A percentile compares a stretch with the other conserved stretches of the same genome.
These are phyloP conservation scores for Aspergillus floridensis DNA, from an alignment of 2,329 filamentous ascomycete genomes.

Conservation along the genomic window DNA sequence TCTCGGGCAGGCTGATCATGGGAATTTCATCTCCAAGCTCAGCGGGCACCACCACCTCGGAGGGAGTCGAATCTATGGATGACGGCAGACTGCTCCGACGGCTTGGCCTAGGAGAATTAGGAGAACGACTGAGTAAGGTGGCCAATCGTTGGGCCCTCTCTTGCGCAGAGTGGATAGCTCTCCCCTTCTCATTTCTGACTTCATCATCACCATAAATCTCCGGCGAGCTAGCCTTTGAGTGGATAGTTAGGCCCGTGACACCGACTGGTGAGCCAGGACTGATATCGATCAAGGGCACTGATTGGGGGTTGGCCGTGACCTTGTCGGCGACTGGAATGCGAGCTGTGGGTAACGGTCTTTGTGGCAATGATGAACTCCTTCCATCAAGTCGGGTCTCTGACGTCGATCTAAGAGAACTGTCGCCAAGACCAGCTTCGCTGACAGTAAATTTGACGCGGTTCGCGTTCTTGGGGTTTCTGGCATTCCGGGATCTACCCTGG, in stretches of 20 bases:
- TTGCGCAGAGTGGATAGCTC: conserved; percentile 34
- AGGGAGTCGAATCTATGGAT: conserved; percentile 31
- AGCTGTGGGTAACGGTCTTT: conserved; percentile 34
- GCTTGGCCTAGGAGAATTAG: conserved; percentile 31
- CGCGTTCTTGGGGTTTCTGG: conserved; percentile 35
- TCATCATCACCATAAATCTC: conserved; percentile 25
- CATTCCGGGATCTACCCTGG: conserved; percentile 38
- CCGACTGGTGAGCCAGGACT: conserved; percentile 28
- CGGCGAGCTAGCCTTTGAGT: conserved; percentile 24
- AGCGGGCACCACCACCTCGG: conserved; percentile 24
- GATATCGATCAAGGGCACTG: conserved; percentile 25
- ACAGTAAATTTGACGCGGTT: conserved; percentile 37
- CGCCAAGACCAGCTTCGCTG: conserved; percentile 22
- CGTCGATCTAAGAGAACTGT: conserved; percentile 22
- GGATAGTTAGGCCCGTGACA: conserved; percentile 29
- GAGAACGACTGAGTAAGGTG: conserved; percentile 32
- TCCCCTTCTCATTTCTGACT: conserved; percentile 36
- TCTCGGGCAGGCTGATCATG: conserved; percentile 35
- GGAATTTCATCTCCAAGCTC: conserved; percentile 37
- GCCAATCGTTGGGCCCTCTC: conserved; percentile 35
- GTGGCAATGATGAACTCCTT: conserved; percentile 31
- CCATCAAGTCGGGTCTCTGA: conserved; percentile 29
- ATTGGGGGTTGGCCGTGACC: conserved; percentile 20
- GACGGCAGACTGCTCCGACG: conserved; percentile 28
- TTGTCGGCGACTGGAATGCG: conserved; percentile 38